A percentile compares a stretch with the other conserved stretches of the same genome.
These are phyloP conservation scores for Gentiana macrophylla DNA, from an alignment of 257 asterid species.

Conservation along the genomic window DNA sequence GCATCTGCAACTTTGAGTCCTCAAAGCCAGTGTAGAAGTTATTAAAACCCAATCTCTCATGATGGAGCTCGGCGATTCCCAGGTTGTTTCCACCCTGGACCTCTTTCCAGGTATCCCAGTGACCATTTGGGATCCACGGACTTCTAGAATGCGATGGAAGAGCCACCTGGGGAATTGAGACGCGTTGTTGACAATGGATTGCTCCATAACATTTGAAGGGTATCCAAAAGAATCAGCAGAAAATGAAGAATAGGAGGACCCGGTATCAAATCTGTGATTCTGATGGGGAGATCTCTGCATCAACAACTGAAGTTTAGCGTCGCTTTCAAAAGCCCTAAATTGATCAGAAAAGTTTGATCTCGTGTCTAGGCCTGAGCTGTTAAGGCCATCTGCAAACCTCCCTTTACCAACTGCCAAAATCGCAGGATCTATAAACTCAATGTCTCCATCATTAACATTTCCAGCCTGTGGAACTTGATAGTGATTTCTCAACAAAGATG, in stretches of 20 bases:
- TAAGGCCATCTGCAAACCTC: conserved; percentile 52
- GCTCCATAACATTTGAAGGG: conserved; percentile 65
- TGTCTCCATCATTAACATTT: conserved; percentile 43
- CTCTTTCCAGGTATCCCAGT: conserved; percentile 79
- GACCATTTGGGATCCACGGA: conserved; percentile 60
- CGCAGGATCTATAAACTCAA: conserved; percentile 96
- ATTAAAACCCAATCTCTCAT: conserved; percentile 55
- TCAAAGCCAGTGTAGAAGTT: conserved; percentile 58
- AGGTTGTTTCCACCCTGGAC: conserved; percentile 48
- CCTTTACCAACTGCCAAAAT: conserved; percentile 96
- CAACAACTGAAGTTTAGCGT: conserved; percentile 53
- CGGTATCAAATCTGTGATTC: conserved; percentile 51
- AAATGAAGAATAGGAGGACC: conserved; percentile 36
- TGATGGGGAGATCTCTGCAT: conserved; percentile 61
- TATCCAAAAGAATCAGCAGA: conserved; percentile 56
- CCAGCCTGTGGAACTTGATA: conserved; percentile 43
- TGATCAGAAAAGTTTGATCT: conserved; percentile 57
- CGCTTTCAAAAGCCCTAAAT: conserved; percentile 43
- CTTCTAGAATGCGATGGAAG: conserved; percentile 54
- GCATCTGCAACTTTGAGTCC: conserved; percentile 59
- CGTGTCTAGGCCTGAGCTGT: conserved; percentile 41
- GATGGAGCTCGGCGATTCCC: conserved; percentile 65
- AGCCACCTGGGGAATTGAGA: conserved; percentile 54
- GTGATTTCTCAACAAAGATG: conserved; percentile 48
- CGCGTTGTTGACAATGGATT: conserved; percentile 39